Base-by-base conservation (phyloP, 805 yeast genomes). In the Nakazawaea anatomiae region DNA sequence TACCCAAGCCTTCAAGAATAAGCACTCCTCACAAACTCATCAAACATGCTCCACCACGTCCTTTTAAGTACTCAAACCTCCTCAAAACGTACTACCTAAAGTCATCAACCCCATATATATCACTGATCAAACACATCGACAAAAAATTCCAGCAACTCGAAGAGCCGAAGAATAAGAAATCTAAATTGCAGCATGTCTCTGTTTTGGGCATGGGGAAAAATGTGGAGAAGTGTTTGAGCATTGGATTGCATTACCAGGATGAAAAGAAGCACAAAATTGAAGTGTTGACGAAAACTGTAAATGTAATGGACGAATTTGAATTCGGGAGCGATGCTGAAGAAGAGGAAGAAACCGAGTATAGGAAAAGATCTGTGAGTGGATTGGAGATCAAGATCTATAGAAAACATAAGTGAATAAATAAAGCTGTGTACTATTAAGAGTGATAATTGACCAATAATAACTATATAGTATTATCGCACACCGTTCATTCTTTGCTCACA, bases 191-290 rank as follows among this genome's bases (percentile, higher is more conserved):
- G 30, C 78, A 70, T 59, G 72, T 89, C 6, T 71, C 75, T 0
- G 75, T 90, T 3, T 66, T 79, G 50, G 97, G 95, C 0, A 82
- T 88, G 85, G 96, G 96, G 1, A 75, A 72, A 51, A 77, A 91
- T 8, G 79, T 86, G 8, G 82, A 76, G 46, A 84, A 78, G 58
- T 80, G 84, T 0, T 54, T 86, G n/a, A 70, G 82, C 11, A 55
- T 90, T 1, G 96, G 80, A 0, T 62, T 80, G 30, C 76, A 81
- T 58, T 85, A 83, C 60, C 77, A 78, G 57, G 69, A 67, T 12
- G 75, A 77, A 35, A 68, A 73, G 40, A 73, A 76, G 7, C 70
- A 76, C 60, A 70, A 61, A 52, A 79, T 87, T 7, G 89, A 85
- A 10, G 59, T 87, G 1, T 62, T 66, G 31, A 89, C 96, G 0